Conservation (phyloP, 257 asterid genomes). For the Cordia subcordata region DNA sequence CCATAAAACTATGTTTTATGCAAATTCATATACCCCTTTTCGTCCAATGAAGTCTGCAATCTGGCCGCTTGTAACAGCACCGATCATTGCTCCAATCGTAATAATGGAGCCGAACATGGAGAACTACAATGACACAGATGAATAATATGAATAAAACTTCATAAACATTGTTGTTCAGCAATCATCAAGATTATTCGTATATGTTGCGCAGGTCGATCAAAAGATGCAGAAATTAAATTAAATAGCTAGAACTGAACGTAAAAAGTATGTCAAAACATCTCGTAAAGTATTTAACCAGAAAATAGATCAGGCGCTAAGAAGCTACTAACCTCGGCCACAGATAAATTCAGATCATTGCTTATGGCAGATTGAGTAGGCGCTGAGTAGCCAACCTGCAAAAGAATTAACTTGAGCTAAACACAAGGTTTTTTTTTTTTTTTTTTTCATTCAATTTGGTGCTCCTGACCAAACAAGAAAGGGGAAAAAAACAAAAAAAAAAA, state of each 20-base stretch:
- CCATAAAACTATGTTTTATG: not conserved
- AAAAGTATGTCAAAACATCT: too few relatives aligned
- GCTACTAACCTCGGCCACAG: conserved; percentile 56
- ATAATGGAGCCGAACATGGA: conserved; percentile 77
- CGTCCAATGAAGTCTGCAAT: conserved; percentile 69
- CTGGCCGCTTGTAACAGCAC: conserved; percentile 72
- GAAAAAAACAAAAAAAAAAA: not conserved
- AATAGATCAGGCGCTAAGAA: too few relatives aligned
- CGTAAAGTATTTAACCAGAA: not conserved
- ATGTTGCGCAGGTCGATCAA: too few relatives aligned
- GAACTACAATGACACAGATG: conserved; percentile 32
- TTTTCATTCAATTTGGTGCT: not conserved
- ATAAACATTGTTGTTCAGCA: too few relatives aligned
- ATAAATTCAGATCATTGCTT: conserved; percentile 52
- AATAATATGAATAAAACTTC: too few relatives aligned
- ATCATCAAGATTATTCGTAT: too few relatives aligned
- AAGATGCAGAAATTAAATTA: not conserved
- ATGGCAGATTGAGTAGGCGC: conserved; percentile 81
- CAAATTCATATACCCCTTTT: conserved; percentile 49
- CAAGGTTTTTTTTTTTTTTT: not conserved
- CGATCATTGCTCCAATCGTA: conserved; percentile 89
- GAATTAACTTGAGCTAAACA: conserved; percentile 23
- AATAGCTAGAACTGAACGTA: not conserved
- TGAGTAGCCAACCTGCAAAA: conserved; percentile 86
- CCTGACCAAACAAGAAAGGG: conserved; percentile 21